These are phyloP conservation scores for Globisporangium perplexum DNA, from an alignment of 352 stramenopile species.

Conservation along the genomic window DNA sequence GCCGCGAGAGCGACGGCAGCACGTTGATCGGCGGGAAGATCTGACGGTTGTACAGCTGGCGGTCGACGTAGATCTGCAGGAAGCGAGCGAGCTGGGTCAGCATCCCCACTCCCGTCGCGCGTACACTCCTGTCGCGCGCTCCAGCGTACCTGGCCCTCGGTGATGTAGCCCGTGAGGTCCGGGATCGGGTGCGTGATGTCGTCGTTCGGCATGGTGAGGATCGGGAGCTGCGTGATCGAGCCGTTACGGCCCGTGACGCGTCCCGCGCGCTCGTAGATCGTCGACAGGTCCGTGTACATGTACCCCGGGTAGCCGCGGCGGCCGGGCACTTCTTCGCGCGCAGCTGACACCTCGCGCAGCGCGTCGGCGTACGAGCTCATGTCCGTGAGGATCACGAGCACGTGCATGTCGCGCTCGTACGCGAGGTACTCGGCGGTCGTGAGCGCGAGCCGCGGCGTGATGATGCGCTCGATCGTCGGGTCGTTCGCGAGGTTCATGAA, in stretches of 20 bases:
- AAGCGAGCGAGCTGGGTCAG: not conserved
- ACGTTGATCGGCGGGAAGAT: slow-evolving; percentile 99
- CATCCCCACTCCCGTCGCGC: too few species aligned
- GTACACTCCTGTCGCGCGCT: too few species aligned
- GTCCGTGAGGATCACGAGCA: slow-evolving; percentile 99
- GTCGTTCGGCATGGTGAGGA: slow-evolving; percentile 99
- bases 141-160: slow-evolving; percentile 94
- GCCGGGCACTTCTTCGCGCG: slow-evolving; percentile 94
- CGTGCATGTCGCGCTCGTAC: slow-evolving; percentile 99
- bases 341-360: slow-evolving; percentile 94
- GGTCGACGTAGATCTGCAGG: slow-evolving; percentile 94
- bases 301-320: slow-evolving; percentile 99
- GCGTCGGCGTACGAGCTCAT: slow-evolving; percentile 99
- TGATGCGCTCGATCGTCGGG: slow-evolving; percentile 99
- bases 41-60: slow-evolving; percentile 97
- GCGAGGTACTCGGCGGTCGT: slow-evolving; percentile 99
- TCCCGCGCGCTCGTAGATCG: slow-evolving; percentile 98
- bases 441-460: slow-evolving; percentile 97
- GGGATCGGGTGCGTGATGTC: slow-evolving; percentile 99
- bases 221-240: slow-evolving; percentile 99
- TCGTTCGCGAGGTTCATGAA: slow-evolving; percentile 99
- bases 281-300: slow-evolving; percentile 99
- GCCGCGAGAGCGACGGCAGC: slow-evolving; percentile 96
- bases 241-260: slow-evolving; percentile 97
- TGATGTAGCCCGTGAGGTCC: slow-evolving; percentile 99